Conservation (phyloP, 2,329 filamentous ascomycete species). For the Neofusicoccum sp. region DNA sequence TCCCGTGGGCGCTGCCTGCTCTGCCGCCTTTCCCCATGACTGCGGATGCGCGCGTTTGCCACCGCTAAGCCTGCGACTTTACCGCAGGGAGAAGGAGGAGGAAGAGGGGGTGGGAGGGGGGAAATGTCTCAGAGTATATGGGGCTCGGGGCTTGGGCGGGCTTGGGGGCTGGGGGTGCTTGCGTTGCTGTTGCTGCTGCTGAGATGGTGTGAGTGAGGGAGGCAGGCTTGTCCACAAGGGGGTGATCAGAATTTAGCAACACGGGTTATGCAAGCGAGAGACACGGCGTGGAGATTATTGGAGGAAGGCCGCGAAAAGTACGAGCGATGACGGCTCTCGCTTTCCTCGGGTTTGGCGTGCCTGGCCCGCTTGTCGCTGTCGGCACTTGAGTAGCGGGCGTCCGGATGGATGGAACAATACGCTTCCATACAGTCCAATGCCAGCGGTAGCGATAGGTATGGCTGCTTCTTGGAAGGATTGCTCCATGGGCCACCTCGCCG, state of each 20-base stretch:
- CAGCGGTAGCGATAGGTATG: background rate
- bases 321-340: no score
- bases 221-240: background rate
- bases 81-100: background rate
- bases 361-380: no score
- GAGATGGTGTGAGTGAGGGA: background rate
- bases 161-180: no score
- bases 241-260: constrained; percentile 13
- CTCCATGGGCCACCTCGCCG: background rate
- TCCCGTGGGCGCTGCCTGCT: background rate
- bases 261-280: background rate
- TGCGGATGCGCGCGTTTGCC: no score
- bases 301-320: background rate
- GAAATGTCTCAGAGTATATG: constrained; percentile 2
- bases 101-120: background rate
- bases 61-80: no score
- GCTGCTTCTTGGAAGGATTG: background rate
- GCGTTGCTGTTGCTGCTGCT: no score
- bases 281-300: background rate
- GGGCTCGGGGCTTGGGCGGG: background rate
- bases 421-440: no score
- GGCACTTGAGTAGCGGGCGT: background rate
- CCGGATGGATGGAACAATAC: background rate
- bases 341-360: no score
- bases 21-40: no score